Conservation (phyloP, 2,329 filamentous ascomycete genomes). For the Aspergillus novofumigatus region DNA sequence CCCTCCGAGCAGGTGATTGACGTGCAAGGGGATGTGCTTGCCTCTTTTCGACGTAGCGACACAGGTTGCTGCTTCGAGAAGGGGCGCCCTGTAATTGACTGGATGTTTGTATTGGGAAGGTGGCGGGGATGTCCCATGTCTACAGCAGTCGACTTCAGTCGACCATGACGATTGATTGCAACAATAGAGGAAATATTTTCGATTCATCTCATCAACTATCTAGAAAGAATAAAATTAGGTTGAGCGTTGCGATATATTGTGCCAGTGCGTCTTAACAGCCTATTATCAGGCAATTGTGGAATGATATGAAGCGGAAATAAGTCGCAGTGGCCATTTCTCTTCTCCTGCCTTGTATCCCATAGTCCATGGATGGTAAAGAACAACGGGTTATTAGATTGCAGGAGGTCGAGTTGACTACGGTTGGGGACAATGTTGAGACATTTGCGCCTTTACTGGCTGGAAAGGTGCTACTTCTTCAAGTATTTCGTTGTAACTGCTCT, state of each 20-base stretch:
- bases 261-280: constrained; percentile 39
- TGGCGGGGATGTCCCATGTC: background rate
- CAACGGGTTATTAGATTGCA: constrained; percentile 67
- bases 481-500: constrained; percentile 60
- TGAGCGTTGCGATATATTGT: constrained; percentile 21
- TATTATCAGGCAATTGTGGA: constrained; percentile 30
- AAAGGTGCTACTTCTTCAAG: constrained; percentile 38
- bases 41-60: background rate
- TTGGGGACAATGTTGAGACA: background rate
- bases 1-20: constrained; percentile 2
- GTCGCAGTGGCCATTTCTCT: constrained; percentile 45
- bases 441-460: background rate
- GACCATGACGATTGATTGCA: background rate
- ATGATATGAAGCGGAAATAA: constrained; percentile 40
- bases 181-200: background rate
- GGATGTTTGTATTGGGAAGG: background rate
- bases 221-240: background rate
- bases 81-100: constrained; percentile 5
- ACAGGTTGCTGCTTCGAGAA: constrained; percentile 6
- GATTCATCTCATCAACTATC: background rate
- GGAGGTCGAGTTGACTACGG: constrained; percentile 44
- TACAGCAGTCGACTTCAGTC: background rate
- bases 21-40: background rate
- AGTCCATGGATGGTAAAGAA: constrained; percentile 46
- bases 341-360: constrained; percentile 69